These are phyloP conservation scores for Cladosporium colombiae DNA, from an alignment of 2,329 filamentous ascomycete genomes.

Conservation along the genomic window DNA sequence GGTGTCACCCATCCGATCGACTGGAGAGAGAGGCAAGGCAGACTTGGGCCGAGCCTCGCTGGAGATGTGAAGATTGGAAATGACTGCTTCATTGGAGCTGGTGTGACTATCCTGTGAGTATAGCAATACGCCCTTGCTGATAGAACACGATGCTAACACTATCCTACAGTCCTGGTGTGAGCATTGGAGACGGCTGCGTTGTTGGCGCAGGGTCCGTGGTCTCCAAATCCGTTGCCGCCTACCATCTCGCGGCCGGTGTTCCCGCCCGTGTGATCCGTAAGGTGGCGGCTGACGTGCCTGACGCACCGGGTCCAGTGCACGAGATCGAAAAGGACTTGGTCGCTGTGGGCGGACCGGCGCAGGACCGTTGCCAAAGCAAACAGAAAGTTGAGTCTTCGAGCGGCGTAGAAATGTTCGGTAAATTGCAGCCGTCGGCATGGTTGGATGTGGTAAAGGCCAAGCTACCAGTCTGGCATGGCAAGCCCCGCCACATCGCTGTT, in stretches of 20 bases:
- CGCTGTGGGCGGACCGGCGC: not conserved
- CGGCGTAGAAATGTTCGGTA: not conserved
- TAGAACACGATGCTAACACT: not conserved
- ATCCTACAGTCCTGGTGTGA: slow-evolving; percentile 25
- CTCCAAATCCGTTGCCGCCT: slow-evolving; percentile 24
- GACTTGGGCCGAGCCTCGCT: slow-evolving; percentile 13
- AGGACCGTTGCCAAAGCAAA: not conserved
- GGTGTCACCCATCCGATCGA: slow-evolving; percentile 22
- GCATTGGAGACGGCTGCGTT: slow-evolving; percentile 28
- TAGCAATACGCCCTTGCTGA: not conserved
- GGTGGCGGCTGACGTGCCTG: slow-evolving; percentile 23
- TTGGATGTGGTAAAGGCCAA: not conserved
- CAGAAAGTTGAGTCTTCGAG: not conserved
- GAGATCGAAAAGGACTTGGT: not conserved
- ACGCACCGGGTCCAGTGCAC: slow-evolving; percentile 16
- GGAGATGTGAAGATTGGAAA: slow-evolving; percentile 16
- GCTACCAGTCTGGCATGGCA: not conserved
- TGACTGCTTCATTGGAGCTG: slow-evolving; percentile 28
- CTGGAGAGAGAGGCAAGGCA: slow-evolving; percentile 22
- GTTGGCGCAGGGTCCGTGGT: slow-evolving; percentile 29
- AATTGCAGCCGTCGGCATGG: not conserved
- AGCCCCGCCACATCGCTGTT: not conserved
- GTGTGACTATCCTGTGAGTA: slow-evolving; percentile 27
- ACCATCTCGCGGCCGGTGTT: slow-evolving; percentile 26
- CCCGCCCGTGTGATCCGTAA: slow-evolving; percentile 28